Percentiles rank a stretch among this genome's conserved stretches.
Conservation (phyloP, 2,329 filamentous ascomycete species). For the Penicillium verrucosum region DNA sequence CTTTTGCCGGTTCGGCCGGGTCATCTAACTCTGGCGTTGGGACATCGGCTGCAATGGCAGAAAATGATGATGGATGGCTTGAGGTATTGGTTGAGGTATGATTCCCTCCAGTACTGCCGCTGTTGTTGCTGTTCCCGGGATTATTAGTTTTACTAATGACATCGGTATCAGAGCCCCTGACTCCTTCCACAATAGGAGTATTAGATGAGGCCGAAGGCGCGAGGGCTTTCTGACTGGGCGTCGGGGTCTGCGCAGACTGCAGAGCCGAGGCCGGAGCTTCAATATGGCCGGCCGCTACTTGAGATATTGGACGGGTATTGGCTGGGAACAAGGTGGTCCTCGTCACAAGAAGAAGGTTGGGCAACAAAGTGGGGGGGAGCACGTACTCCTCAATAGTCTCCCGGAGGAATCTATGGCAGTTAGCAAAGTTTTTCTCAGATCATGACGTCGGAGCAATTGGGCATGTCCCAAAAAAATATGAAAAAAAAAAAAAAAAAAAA, state of each 20-base stretch:
- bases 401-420: slow-evolving; percentile 42
- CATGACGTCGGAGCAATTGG: slow-evolving; percentile 15
- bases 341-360: slow-evolving; percentile 58
- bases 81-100: slow-evolving; percentile 12
- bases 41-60: slow-evolving; percentile 1
- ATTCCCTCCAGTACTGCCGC: slow-evolving; percentile 5
- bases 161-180: slow-evolving; percentile 2
- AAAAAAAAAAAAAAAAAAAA: too few relatives aligned
- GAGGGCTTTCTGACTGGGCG: slow-evolving; percentile 24
- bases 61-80: background rate
- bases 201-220: slow-evolving; percentile 23
- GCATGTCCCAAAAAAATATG: background rate
- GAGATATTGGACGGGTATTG: slow-evolving; percentile 64
- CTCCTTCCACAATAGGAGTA: slow-evolving; percentile 14
- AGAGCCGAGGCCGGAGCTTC: slow-evolving; percentile 20
- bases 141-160: slow-evolving; percentile 5
- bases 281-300: slow-evolving; percentile 35
- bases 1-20: slow-evolving; percentile 15
- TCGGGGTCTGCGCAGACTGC: slow-evolving; percentile 25
- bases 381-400: slow-evolving; percentile 56
- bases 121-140: slow-evolving; percentile 10
- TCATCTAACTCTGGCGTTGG: slow-evolving; percentile 2
- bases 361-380: slow-evolving; percentile 62
- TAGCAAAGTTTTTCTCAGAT: slow-evolving; percentile 18
- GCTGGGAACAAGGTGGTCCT: slow-evolving; percentile 82